Evolutionary conservation across 1,284 basidiomycete species (phyloP), one percentile per base, ranked within the genome.

Genomic region (Boletus semigastroideus): DNA sequence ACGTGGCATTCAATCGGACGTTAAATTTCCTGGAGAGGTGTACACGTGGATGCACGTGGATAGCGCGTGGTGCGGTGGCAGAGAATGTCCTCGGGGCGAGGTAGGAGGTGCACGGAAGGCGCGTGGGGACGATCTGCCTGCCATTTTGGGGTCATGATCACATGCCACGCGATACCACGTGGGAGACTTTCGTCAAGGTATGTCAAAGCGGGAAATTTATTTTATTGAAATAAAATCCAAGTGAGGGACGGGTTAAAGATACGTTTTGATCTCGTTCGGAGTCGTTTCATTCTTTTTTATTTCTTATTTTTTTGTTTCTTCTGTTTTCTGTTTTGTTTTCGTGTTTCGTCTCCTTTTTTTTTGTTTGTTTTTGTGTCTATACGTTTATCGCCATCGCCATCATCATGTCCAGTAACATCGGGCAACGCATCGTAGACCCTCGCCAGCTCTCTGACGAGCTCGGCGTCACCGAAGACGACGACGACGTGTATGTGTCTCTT

Each of bases 361-460:
- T 41, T 44, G 38, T 31, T 44, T 49, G 39, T 43, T 36, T 34
- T 39, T 40, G 40, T 56, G 46, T 55, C 2, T 20, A 50, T 58
- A 58, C 44, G 33, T 53, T 58, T 46, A 20, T 57, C 60, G 41
- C 27, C 51, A 61, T 61, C 62, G 41, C 7, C 34, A n/a, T 36
- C 34, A n/a, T 36, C 34, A 36, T 36, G 34, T 36, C 48, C 36
- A 37, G 6, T 40, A 42, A 27, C 37, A 42, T 68, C 50, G 67
- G 69, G 11, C 59, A 58, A 41, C 69, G 55, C 48, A 68, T 68
- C 53, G 53, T 56, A n/a, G 68, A 68, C 57, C 66, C 66, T 0
- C 68, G 66, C 40, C 31, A 54, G 6, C 61, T 67, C 37, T 64
- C 66, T 30, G 66, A 70, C 12, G 63, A 69, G 46, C 61, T 70